Evolutionary conservation across 2,329 filamentous ascomycete species (phyloP).

Genomic region (Talaromyces sp.): DNA sequence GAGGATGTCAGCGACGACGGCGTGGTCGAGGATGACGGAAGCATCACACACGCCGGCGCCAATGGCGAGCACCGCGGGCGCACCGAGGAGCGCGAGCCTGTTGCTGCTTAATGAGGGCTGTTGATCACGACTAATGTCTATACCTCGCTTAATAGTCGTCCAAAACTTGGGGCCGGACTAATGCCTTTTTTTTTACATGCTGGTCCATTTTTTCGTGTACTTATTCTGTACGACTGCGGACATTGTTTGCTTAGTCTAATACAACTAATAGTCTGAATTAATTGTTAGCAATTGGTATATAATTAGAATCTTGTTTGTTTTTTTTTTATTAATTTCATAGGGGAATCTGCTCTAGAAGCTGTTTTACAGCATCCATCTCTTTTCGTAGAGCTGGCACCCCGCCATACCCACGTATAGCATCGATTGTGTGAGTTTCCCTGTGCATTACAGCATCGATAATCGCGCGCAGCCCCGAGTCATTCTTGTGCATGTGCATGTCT

Average conservation of each 20-base stretch:
- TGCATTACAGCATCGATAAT: background rate
- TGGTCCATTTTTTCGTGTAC: background rate
- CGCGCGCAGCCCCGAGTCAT: background rate
- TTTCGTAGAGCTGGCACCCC: background rate
- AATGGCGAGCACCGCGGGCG: slow-evolving; percentile 31
- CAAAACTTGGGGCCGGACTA: background rate
- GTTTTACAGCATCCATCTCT: background rate
- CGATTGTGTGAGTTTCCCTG: background rate
- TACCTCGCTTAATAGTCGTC: background rate
- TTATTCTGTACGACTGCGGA: background rate
- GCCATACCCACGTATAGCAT: background rate
- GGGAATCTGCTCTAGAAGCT: background rate
- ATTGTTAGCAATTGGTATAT: background rate
- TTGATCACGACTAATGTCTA: background rate
- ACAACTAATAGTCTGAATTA: background rate
- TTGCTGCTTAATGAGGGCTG: slow-evolving; percentile 2
- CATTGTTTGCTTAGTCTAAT: background rate
- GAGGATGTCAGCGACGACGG: slow-evolving; percentile 40
- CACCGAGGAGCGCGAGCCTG: slow-evolving; percentile 26
- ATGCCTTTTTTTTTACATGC: background rate
- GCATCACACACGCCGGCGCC: slow-evolving; percentile 17
- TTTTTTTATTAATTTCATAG: background rate
- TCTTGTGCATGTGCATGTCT: too few species aligned
- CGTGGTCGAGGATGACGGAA: slow-evolving; percentile 26
- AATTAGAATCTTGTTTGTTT: background rate